Conservation (phyloP, 164 flowering plant species). For the Liriodendron chinense region DNA sequence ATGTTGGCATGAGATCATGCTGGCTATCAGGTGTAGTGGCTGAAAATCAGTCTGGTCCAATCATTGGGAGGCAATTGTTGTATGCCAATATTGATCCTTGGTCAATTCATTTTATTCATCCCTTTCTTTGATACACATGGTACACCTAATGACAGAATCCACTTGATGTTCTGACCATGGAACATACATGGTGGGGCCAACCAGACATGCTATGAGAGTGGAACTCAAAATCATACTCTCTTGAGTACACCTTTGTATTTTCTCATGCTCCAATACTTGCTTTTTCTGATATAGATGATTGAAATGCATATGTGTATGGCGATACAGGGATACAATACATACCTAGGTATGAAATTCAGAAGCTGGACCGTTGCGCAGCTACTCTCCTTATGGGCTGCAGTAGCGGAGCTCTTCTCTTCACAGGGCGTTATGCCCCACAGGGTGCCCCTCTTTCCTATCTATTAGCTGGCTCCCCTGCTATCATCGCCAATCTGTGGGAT, state of each 20-base stretch:
- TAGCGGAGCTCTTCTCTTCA: conserved; percentile 66
- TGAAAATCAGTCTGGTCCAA: too few species aligned
- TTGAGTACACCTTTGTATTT: too few species aligned
- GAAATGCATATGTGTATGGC: conserved; percentile 3
- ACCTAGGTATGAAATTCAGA: conserved; percentile 63
- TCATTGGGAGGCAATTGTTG: too few species aligned
- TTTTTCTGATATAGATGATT: neutral
- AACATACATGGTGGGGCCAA: too few species aligned
- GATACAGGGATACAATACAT: conserved; percentile 75
- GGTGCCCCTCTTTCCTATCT: conserved; percentile 76
- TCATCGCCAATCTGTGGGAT: conserved; percentile 90
- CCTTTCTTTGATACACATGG: neutral
- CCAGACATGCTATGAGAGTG: too few species aligned
- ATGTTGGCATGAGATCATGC: too few species aligned
- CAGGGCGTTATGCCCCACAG: conserved; percentile 66
- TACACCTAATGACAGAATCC: neutral
- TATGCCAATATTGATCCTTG: too few species aligned
- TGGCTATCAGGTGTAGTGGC: too few species aligned
- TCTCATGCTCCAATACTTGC: too few species aligned
- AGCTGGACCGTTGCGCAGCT: conserved; percentile 77
- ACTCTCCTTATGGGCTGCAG: conserved; percentile 94
- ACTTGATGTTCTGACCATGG: too few species aligned
- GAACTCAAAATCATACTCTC: too few species aligned
- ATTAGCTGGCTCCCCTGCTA: conserved; percentile 84
- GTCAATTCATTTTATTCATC: too few species aligned